Evolutionary conservation across 805 yeast species (phyloP).

Genomic region (Candida cerambycidarum): DNA sequence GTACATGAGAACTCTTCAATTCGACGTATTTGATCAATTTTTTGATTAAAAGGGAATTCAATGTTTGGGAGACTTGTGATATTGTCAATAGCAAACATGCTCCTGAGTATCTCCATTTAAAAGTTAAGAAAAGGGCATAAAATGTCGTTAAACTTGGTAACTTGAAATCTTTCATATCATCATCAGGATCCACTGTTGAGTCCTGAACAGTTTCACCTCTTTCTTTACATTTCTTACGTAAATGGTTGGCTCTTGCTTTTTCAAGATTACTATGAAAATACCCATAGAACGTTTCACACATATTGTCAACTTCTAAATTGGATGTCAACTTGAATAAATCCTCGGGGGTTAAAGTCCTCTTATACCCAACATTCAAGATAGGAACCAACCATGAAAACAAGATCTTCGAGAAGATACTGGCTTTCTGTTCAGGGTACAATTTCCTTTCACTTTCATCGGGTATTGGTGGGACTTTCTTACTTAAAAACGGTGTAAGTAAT

Average conservation of each 20-base stretch:
- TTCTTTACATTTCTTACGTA: slow-evolving; percentile 24
- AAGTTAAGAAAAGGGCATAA: slow-evolving; percentile 11
- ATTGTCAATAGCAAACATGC: slow-evolving; percentile 30
- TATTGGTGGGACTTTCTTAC: slow-evolving; percentile 49
- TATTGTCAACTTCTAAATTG: slow-evolving; percentile 32
- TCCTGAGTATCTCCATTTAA: slow-evolving; percentile 7
- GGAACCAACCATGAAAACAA: slow-evolving; percentile 73
- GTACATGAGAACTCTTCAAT: slow-evolving; percentile 24
- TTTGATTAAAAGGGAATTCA: slow-evolving; percentile 36
- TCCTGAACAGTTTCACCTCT: slow-evolving; percentile 16
- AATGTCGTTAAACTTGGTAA: slow-evolving; percentile 22
- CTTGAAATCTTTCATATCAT: slow-evolving; percentile 31
- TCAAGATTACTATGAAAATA: slow-evolving; percentile 19
- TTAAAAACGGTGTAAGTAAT: slow-evolving; percentile 32
- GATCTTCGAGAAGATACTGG: slow-evolving; percentile 41
- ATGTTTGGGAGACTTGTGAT: slow-evolving; percentile 37
- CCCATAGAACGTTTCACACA: slow-evolving; percentile 16
- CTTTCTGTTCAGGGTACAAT: slow-evolving; percentile 28
- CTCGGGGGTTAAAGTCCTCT: slow-evolving; percentile 63
- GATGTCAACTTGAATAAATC: slow-evolving; percentile 51
- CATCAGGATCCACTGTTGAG: slow-evolving; percentile 13
- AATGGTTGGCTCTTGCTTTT: slow-evolving; percentile 23
- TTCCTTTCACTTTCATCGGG: slow-evolving; percentile 52
- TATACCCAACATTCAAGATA: slow-evolving; percentile 65
- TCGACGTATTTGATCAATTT: slow-evolving; percentile 38